Evolutionary conservation across 352 stramenopile species (phyloP).

Genomic region (Phytopythium helicoides): DNA sequence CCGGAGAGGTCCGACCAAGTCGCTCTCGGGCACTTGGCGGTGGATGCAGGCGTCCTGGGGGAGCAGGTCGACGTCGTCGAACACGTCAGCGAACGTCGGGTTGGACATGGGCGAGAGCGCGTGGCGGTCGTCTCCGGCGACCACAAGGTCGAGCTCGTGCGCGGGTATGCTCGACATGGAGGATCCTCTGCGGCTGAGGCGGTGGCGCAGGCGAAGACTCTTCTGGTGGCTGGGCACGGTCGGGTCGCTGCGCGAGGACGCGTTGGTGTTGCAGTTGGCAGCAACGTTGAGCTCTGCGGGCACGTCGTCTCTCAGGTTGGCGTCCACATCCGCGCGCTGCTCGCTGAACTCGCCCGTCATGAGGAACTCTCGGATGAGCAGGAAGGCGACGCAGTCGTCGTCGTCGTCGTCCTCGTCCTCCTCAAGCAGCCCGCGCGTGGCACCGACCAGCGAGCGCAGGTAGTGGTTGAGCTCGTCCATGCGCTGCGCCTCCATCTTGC

Average conservation of each 20-base stretch:
- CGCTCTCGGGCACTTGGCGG: constrained; percentile 23
- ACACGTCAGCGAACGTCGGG: constrained; percentile 47
- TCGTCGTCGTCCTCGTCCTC: constrained; percentile 51
- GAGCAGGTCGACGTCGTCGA: constrained; percentile 47
- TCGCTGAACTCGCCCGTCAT: constrained; percentile 54
- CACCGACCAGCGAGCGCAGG: constrained; percentile 62
- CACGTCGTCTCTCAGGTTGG: constrained; percentile 3
- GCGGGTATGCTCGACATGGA: constrained; percentile 53
- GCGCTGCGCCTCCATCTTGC: constrained; percentile 48
- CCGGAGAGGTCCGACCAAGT: constrained; percentile 16
- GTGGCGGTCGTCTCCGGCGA: constrained; percentile 1
- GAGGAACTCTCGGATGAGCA: constrained; percentile 59
- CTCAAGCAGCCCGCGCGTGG: constrained; percentile 57
- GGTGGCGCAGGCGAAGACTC: constrained; percentile 16
- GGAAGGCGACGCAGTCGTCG: constrained; percentile 38
- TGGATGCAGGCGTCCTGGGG: constrained; percentile 59
- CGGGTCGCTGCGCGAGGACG: background rate
- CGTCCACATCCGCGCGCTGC: constrained; percentile 8
- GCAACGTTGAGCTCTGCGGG: background rate
- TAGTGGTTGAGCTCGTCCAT: constrained; percentile 69
- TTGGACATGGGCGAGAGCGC: constrained; percentile 16
- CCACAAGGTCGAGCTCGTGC: constrained; percentile 53
- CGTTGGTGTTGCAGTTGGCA: background rate
- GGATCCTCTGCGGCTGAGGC: constrained; percentile 24
- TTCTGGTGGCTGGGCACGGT: constrained; percentile 1